These are phyloP conservation scores for Erucastrum elatum DNA, from an alignment of 345 rosid genomes.

Conservation along the genomic window DNA sequence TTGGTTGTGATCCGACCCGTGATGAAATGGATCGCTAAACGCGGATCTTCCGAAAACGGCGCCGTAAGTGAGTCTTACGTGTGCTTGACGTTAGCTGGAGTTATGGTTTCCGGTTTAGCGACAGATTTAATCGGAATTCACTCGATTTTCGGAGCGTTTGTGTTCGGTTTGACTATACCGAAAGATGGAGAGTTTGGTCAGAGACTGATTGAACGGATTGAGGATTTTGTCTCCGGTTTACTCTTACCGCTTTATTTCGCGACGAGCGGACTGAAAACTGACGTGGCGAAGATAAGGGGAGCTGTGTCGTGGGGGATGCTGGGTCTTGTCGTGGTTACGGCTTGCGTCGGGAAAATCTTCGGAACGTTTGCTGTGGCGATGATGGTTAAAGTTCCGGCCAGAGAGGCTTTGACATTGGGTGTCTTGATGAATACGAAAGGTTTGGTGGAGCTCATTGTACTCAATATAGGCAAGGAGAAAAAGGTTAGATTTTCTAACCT, in stretches of 20 bases:
- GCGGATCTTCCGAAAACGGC: slow-evolving; percentile 56
- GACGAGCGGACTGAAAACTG: slow-evolving; percentile 78
- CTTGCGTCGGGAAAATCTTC: slow-evolving; percentile 70
- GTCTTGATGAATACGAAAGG: slow-evolving; percentile 93
- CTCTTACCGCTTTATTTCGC: slow-evolving; percentile 90
- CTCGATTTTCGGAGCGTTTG: slow-evolving; percentile 79
- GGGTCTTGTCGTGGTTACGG: slow-evolving; percentile 66
- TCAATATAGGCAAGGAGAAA: slow-evolving; percentile 85
- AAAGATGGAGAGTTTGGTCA: slow-evolving; percentile 78
- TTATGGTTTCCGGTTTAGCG: slow-evolving; percentile 71
- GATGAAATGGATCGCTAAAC: slow-evolving; percentile 66
- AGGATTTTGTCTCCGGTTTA: slow-evolving; percentile 80
- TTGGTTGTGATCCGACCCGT: slow-evolving; percentile 60
- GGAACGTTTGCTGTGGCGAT: slow-evolving; percentile 76
- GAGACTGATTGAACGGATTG: slow-evolving; percentile 71
- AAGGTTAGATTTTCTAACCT: slow-evolving; percentile 47
- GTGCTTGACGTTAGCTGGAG: slow-evolving; percentile 71
- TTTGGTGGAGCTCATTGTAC: slow-evolving; percentile 37
- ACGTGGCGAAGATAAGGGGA: slow-evolving; percentile 62
- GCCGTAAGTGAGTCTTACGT: slow-evolving; percentile 67
- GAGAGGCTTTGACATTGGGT: slow-evolving; percentile 73
- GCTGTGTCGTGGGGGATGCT: slow-evolving; percentile 72
- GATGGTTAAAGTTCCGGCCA: slow-evolving; percentile 64
- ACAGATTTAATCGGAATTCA: slow-evolving; percentile 83
- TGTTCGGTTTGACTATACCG: slow-evolving; percentile 77